Percentiles rank a stretch among this genome's conserved stretches.
phyloP scores from a whole-genome alignment of 2,329 filamentous ascomycete species.

The Aureobasidium namibiae region DNA sequence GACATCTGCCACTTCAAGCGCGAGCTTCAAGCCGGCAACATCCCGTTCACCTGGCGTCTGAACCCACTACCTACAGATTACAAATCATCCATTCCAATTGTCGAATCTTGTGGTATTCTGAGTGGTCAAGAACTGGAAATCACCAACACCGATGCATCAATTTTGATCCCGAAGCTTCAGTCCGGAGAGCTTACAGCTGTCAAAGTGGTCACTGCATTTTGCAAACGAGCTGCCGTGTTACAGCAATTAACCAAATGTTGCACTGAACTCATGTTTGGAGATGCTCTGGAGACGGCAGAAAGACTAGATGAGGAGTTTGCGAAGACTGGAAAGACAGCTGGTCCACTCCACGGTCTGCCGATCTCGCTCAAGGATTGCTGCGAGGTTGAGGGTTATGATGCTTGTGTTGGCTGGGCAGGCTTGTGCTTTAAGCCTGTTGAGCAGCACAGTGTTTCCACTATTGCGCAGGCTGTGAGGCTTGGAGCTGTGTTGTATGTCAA shows the following conservation, averaged over 20 bases:
- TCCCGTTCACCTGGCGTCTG: background rate
- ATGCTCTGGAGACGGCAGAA: constrained; percentile 20
- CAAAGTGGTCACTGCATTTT: constrained; percentile 32
- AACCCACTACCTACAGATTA: background rate
- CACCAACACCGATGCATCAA: constrained; percentile 40
- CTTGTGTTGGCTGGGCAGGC: constrained; percentile 27
- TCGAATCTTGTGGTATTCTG: constrained; percentile 37
- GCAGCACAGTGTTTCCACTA: constrained; percentile 35
- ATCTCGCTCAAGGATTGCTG: constrained; percentile 48
- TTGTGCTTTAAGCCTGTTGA: constrained; percentile 13
- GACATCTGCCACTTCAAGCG: constrained; percentile 6
- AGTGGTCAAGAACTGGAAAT: constrained; percentile 42
- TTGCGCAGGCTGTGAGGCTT: constrained; percentile 16
- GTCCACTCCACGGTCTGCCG: constrained; percentile 43
- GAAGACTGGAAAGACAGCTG: constrained; percentile 18
- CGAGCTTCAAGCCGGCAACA: background rate
- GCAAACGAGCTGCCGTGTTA: constrained; percentile 27
- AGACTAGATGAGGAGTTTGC: constrained; percentile 19
- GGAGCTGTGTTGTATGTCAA: constrained; percentile 46
- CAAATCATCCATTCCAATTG: background rate
- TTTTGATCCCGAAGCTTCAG: constrained; percentile 27
- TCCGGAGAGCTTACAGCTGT: constrained; percentile 21
- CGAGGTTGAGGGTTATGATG: constrained; percentile 28
- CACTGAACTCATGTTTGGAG: constrained; percentile 38
- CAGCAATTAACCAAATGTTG: constrained; percentile 25